phyloP scores from a whole-genome alignment of 2,329 filamentous ascomycete species.

The Aspergillus uvarum region DNA sequence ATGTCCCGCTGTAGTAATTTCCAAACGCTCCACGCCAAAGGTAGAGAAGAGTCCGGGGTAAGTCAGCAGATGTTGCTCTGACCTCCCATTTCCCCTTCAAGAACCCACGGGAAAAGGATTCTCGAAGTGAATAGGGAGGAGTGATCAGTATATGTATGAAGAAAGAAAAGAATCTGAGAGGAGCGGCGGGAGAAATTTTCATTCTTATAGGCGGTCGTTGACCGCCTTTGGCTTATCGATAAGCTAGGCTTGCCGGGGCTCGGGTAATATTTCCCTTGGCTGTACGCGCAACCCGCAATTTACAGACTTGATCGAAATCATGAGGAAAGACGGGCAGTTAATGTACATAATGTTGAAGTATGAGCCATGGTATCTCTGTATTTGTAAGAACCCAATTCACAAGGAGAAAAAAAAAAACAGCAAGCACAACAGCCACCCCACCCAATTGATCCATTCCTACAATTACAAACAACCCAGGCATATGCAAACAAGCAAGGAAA shows the following conservation, averaged over 20 bases:
- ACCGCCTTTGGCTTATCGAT: conserved; percentile 37
- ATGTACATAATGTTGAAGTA: no score
- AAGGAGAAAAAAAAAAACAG: no score
- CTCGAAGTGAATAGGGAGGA: conserved; percentile 51
- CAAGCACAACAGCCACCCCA: no score
- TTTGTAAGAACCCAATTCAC: no score
- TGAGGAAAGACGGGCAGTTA: no score
- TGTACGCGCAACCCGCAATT: no score
- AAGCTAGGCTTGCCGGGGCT: conserved; percentile 18
- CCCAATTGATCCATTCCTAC: not conserved
- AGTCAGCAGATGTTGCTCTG: conserved; percentile 43
- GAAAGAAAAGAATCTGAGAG: conserved; percentile 33
- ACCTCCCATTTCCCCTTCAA: conserved; percentile 51
- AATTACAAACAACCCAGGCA: not conserved
- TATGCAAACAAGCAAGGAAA: not conserved
- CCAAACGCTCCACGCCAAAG: conserved; percentile 46
- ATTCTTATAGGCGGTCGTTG: conserved; percentile 23
- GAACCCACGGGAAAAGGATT: conserved; percentile 39
- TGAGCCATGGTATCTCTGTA: no score
- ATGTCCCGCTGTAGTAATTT: conserved; percentile 49
- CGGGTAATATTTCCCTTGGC: no score
- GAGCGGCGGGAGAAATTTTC: conserved; percentile 23
- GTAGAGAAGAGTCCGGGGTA: conserved; percentile 47
- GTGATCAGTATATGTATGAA: conserved; percentile 39
- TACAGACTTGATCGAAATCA: no score